phyloP scores from a whole-genome alignment of 2,329 filamentous ascomycete species.

The Penicillium sp. region DNA sequence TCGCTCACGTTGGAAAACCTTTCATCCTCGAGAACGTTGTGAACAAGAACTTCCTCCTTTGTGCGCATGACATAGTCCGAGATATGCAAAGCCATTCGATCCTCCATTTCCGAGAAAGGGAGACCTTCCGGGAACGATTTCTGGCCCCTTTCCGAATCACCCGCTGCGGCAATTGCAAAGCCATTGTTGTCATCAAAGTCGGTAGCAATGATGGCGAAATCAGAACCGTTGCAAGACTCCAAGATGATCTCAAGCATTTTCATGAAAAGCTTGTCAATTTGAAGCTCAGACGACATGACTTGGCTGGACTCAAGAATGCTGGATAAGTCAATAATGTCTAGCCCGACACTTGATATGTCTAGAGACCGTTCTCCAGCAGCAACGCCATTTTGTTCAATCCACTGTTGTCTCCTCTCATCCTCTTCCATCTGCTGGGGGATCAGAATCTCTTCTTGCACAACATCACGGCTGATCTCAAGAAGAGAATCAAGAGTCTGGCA shows the following conservation, averaged over 20 bases:
- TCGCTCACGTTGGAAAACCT: slow-evolving; percentile 62
- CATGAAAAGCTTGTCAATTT: slow-evolving; percentile 61
- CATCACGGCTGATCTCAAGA: slow-evolving; percentile 39
- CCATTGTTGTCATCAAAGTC: slow-evolving; percentile 58
- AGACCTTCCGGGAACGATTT: slow-evolving; percentile 56
- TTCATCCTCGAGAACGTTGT: slow-evolving; percentile 64
- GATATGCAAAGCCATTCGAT: slow-evolving; percentile 61
- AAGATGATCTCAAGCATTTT: slow-evolving; percentile 66
- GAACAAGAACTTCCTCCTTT: slow-evolving; percentile 62
- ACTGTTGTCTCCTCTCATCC: slow-evolving; percentile 43
- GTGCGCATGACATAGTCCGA: slow-evolving; percentile 63
- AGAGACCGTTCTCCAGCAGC: slow-evolving; percentile 40
- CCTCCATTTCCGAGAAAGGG: slow-evolving; percentile 57
- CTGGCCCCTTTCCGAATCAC: slow-evolving; percentile 56
- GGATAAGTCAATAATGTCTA: slow-evolving; percentile 63
- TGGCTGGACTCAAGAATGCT: slow-evolving; percentile 66
- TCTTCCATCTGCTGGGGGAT: slow-evolving; percentile 38
- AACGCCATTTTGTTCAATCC: slow-evolving; percentile 45
- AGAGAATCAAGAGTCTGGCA: slow-evolving; percentile 59
- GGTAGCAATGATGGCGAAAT: slow-evolving; percentile 60
- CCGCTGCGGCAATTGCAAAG: slow-evolving; percentile 63
- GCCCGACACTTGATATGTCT: slow-evolving; percentile 44
- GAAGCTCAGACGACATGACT: slow-evolving; percentile 63
- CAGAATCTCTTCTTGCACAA: slow-evolving; percentile 32
- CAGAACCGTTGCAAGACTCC: slow-evolving; percentile 61